Conservation (phyloP, 352 stramenopile genomes). For the Globisporangium orthogonon region DNA sequence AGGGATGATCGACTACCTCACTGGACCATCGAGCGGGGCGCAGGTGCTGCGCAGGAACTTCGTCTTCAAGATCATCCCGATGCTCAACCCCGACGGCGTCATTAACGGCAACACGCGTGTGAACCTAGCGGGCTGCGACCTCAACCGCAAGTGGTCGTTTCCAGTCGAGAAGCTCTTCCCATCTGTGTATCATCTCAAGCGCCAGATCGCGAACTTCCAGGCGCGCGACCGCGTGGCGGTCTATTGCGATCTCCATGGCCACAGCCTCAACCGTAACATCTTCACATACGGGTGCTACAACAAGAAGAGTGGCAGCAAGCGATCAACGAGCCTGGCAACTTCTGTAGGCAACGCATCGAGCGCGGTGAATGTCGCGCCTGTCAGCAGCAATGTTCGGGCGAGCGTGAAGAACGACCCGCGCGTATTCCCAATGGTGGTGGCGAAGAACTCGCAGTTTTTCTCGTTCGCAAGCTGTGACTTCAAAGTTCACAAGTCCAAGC, state of each 20-base stretch:
- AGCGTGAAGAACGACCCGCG: slow-evolving; percentile 53
- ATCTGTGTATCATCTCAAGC: slow-evolving; percentile 76
- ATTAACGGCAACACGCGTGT: slow-evolving; percentile 90
- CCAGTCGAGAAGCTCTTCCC: slow-evolving; percentile 77
- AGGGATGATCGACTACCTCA: slow-evolving; percentile 90
- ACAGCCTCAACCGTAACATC: slow-evolving; percentile 82
- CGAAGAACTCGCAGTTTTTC: slow-evolving; percentile 60
- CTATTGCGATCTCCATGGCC: slow-evolving; percentile 80
- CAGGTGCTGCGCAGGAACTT: slow-evolving; percentile 69
- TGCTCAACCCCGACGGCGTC: slow-evolving; percentile 92
- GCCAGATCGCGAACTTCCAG: slow-evolving; percentile 55
- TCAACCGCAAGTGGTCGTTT: slow-evolving; percentile 79
- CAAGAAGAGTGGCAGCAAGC: slow-evolving; percentile 21
- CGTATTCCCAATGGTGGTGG: slow-evolving; percentile 78
- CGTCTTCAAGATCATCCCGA: slow-evolving; percentile 89
- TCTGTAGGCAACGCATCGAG: neutral
- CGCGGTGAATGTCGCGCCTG: no score
- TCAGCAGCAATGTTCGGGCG: neutral
- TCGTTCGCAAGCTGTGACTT: slow-evolving; percentile 88
- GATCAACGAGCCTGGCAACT: neutral
- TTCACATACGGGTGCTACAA: slow-evolving; percentile 82
- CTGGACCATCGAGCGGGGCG: slow-evolving; percentile 48
- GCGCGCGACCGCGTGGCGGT: slow-evolving; percentile 56
- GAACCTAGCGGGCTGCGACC: slow-evolving; percentile 76
- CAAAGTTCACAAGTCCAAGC: slow-evolving; percentile 85